Evolutionary conservation across 2,329 filamentous ascomycete species (phyloP).

Genomic region (Neopestalotiopsis clavispora): DNA sequence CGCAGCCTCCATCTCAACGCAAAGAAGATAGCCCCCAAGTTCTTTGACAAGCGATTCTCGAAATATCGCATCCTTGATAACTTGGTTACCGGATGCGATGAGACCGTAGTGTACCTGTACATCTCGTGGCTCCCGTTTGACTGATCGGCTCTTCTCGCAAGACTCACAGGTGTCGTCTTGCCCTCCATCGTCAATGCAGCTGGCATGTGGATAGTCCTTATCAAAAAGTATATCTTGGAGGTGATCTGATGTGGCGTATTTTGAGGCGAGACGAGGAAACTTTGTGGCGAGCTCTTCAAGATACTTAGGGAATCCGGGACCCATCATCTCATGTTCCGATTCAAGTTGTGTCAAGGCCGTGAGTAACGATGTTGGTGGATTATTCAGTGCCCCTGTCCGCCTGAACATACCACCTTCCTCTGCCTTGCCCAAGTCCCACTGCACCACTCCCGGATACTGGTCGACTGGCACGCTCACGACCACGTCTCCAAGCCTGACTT

Average conservation of each 20-base stretch:
- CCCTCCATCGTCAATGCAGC: too few relatives aligned
- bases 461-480: constrained; percentile 26
- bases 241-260: constrained; percentile 24
- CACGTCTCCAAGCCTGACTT: constrained; percentile 29
- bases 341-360: constrained; percentile 17
- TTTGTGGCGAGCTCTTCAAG: constrained; percentile 23
- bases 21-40: constrained; percentile 23
- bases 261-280: constrained; percentile 22
- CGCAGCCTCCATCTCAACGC: constrained; percentile 12
- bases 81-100: constrained; percentile 30
- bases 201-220: constrained; percentile 18
- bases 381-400: constrained; percentile 25
- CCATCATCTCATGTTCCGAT: constrained; percentile 19
- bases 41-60: constrained; percentile 24
- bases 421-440: constrained; percentile 30
- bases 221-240: constrained; percentile 26
- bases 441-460: constrained; percentile 26
- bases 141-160: constrained; percentile 24
- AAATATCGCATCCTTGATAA: constrained; percentile 27
- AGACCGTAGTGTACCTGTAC: constrained; percentile 31
- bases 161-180: constrained; percentile 21
- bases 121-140: constrained; percentile 23
- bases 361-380: constrained; percentile 26
- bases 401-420: constrained; percentile 21
- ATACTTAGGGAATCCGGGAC: constrained; percentile 25